These are phyloP conservation scores for Backusella australiensis DNA, from an alignment of 192 early-diverging fungal genomes.

Conservation along the genomic window DNA sequence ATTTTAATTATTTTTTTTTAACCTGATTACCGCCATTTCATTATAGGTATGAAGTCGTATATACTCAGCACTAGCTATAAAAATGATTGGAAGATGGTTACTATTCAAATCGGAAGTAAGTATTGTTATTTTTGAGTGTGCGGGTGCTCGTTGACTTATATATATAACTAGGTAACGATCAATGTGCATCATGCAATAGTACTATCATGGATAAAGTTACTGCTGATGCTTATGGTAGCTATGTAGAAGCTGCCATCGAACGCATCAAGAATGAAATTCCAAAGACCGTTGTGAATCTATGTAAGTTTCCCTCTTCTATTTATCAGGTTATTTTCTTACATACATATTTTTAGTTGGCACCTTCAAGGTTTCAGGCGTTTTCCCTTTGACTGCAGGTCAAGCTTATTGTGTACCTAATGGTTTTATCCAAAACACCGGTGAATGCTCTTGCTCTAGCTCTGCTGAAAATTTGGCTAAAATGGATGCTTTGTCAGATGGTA, in stretches of 20 bases:
- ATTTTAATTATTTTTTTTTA: not conserved
- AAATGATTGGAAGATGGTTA: slow-evolving; percentile 18
- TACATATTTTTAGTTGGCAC: slow-evolving; percentile 9
- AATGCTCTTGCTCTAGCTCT: slow-evolving; percentile 13
- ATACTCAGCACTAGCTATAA: slow-evolving; percentile 3
- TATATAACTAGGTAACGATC: slow-evolving; percentile 15
- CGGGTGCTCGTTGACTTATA: not conserved
- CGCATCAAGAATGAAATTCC: slow-evolving; percentile 17
- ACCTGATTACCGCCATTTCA: not conserved
- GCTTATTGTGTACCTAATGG: slow-evolving; percentile 16
- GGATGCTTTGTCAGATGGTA: slow-evolving; percentile 21
- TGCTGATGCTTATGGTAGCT: slow-evolving; percentile 6
- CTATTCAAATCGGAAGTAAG: slow-evolving; percentile 26
- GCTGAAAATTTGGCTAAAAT: slow-evolving; percentile 11
- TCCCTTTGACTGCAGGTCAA: slow-evolving; percentile 10
- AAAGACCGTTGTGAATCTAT: slow-evolving; percentile 13
- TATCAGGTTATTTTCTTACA: not conserved
- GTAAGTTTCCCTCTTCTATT: slow-evolving; percentile 7
- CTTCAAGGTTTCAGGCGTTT: slow-evolving; percentile 24
- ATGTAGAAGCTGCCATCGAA: slow-evolving; percentile 17
- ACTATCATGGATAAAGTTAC: not conserved
- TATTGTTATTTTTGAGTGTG: not conserved
- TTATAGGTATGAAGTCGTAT: slow-evolving; percentile 9
- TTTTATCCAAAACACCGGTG: not conserved
- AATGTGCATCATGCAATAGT: slow-evolving; percentile 14